These are phyloP conservation scores for Sequoiadendron giganteum DNA, from an alignment of 75 land plant species.

Conservation along the genomic window DNA sequence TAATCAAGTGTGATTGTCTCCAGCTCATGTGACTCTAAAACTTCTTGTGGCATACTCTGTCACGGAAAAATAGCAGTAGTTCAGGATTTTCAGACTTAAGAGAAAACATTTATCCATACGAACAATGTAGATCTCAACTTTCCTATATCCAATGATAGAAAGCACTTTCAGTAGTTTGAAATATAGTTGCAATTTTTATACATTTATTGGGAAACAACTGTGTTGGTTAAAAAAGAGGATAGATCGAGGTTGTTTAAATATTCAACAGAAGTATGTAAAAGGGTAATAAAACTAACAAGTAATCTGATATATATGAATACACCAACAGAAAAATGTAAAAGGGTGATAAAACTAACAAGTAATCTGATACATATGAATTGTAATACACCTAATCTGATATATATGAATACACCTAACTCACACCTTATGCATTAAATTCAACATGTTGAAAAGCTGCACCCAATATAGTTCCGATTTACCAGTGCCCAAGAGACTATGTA, in stretches of 20 bases:
- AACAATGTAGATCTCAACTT: background rate
- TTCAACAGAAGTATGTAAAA: background rate
- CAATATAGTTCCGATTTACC: background rate
- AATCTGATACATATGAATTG: background rate
- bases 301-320: background rate
- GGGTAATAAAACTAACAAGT: background rate
- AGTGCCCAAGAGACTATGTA: background rate
- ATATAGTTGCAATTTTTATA: background rate
- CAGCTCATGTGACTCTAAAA: constrained; percentile 68
- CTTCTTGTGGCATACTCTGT: constrained; percentile 74
- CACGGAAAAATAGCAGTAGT: background rate
- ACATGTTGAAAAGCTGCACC: background rate
- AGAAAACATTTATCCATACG: background rate
- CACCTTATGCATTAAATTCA: background rate
- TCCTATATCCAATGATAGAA: background rate
- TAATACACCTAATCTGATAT: background rate
- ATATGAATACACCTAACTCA: background rate
- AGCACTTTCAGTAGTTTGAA: background rate
- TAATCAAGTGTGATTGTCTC: constrained; percentile 70
- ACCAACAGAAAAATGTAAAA: background rate
- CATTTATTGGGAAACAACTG: background rate
- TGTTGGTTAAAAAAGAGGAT: background rate
- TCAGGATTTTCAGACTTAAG: background rate
- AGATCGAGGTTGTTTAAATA: background rate
- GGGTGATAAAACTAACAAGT: background rate